Evolutionary conservation across 345 rosid genomes (phyloP).

Genomic region (Nasturtium officinale): DNA sequence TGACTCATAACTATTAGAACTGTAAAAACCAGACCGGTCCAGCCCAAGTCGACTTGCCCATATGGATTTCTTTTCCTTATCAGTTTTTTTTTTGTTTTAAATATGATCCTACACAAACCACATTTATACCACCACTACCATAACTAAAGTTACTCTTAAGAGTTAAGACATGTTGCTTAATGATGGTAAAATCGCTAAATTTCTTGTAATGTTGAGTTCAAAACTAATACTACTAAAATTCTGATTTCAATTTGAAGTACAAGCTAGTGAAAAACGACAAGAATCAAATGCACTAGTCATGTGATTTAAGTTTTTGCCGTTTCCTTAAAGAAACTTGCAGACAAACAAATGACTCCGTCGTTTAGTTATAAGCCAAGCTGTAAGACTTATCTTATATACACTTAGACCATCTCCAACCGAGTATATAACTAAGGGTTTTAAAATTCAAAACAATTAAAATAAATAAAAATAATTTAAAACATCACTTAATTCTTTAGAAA

Average conservation of each 20-base stretch:
- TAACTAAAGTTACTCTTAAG: neutral
- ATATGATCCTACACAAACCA: neutral
- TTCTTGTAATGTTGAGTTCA: neutral
- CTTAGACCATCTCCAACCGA: too few relatives aligned
- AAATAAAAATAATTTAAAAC: too few relatives aligned
- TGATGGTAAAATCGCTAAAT: neutral
- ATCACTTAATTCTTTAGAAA: too few relatives aligned
- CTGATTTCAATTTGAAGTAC: neutral
- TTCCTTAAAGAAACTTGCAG: slow-evolving; percentile 2
- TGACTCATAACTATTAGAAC: neutral
- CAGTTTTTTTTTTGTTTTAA: too few relatives aligned
- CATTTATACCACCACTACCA: neutral
- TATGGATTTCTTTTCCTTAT: too few relatives aligned
- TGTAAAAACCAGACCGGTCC: neutral
- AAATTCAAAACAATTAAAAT: too few relatives aligned
- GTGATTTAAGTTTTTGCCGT: slow-evolving; percentile 2
- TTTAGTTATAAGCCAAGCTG: slow-evolving; percentile 28
- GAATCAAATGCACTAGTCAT: slow-evolving; percentile 25
- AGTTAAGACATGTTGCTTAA: neutral
- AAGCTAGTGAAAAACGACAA: neutral
- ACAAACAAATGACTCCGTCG: slow-evolving; percentile 18
- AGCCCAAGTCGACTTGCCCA: neutral
- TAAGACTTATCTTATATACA: neutral
- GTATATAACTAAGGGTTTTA: too few relatives aligned
- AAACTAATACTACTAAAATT: neutral